Conservation (phyloP, 495 filamentous ascomycete species). For the Staphylotrichum tortipilum region DNA sequence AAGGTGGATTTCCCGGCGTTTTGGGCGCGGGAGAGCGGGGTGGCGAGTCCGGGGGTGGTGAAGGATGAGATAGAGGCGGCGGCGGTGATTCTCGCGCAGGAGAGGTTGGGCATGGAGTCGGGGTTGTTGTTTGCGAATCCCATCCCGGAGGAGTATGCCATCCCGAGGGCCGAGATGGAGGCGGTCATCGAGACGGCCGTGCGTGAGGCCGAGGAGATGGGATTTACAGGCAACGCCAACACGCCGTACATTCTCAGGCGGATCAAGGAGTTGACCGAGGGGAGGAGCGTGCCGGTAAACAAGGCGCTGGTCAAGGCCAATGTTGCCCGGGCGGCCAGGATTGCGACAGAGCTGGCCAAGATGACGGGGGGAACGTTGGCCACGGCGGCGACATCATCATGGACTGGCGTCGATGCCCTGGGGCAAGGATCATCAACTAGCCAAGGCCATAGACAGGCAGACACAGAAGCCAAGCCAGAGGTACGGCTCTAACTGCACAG, state of each 20-base stretch:
- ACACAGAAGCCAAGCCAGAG: not conserved
- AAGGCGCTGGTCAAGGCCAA: constrained; percentile 70
- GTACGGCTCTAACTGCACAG: not conserved
- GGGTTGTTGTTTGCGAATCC: constrained; percentile 87
- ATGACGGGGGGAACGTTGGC: constrained; percentile 29
- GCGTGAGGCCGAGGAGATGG: constrained; percentile 57
- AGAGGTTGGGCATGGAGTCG: constrained; percentile 54
- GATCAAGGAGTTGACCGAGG: constrained; percentile 72
- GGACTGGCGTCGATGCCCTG: not conserved
- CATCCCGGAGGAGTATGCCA: constrained; percentile 59
- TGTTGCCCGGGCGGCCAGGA: constrained; percentile 65
- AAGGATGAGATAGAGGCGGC: constrained; percentile 73
- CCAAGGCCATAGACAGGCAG: not conserved
- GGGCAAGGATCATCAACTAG: not conserved
- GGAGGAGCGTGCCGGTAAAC: constrained; percentile 66
- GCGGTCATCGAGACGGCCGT: constrained; percentile 64
- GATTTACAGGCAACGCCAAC: constrained; percentile 65
- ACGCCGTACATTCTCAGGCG: constrained; percentile 80
- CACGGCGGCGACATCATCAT: constrained; percentile 2
- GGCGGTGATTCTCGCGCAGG: constrained; percentile 56
- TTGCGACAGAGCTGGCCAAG: constrained; percentile 67
- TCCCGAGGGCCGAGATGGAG: constrained; percentile 68
- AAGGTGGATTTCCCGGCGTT: constrained; percentile 79
- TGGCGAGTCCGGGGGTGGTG: constrained; percentile 66
- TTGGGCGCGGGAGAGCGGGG: constrained; percentile 75